phyloP scores from a whole-genome alignment of 192 early-diverging fungal genomes.

The Phycomyces nitens region DNA sequence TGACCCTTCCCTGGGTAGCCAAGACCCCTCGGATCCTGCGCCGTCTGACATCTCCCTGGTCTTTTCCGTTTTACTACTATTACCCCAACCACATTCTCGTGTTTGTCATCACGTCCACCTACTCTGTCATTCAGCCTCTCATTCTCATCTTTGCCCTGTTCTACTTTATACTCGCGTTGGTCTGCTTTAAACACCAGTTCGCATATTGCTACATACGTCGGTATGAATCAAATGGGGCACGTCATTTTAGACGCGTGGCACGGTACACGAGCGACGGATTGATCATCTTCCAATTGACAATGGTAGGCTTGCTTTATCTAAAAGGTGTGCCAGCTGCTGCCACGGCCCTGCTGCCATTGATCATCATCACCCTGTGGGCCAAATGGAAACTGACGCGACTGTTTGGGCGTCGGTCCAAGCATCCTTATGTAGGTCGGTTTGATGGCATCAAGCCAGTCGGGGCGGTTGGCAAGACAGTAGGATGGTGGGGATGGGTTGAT shows the following conservation, averaged over 20 bases:
- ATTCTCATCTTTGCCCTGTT: slow-evolving; percentile 52
- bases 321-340: slow-evolving; percentile 40
- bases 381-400: slow-evolving; percentile 43
- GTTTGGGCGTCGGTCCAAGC: slow-evolving; percentile 43
- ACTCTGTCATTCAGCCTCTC: slow-evolving; percentile 55
- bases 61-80: slow-evolving; percentile 61
- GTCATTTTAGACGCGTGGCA: slow-evolving; percentile 49
- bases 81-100: slow-evolving; percentile 58
- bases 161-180: slow-evolving; percentile 50
- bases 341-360: slow-evolving; percentile 36
- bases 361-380: slow-evolving; percentile 45
- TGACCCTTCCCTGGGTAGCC: slow-evolving; percentile 42
- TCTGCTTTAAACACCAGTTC: slow-evolving; percentile 61
- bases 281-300: slow-evolving; percentile 53
- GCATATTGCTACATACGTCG: slow-evolving; percentile 57
- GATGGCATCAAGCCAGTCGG: neutral
- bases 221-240: slow-evolving; percentile 53
- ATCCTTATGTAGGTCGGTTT: slow-evolving; percentile 16
- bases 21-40: slow-evolving; percentile 54
- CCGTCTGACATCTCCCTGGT: slow-evolving; percentile 46
- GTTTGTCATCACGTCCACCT: slow-evolving; percentile 59
- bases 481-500: neutral
- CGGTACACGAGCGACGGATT: slow-evolving; percentile 57
- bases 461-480: neutral
- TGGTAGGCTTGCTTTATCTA: slow-evolving; percentile 52